A percentile compares a stretch with the other conserved stretches of the same genome.
These are phyloP conservation scores for Psidium guajava DNA, from an alignment of 345 rosid genomes.

Conservation along the genomic window DNA sequence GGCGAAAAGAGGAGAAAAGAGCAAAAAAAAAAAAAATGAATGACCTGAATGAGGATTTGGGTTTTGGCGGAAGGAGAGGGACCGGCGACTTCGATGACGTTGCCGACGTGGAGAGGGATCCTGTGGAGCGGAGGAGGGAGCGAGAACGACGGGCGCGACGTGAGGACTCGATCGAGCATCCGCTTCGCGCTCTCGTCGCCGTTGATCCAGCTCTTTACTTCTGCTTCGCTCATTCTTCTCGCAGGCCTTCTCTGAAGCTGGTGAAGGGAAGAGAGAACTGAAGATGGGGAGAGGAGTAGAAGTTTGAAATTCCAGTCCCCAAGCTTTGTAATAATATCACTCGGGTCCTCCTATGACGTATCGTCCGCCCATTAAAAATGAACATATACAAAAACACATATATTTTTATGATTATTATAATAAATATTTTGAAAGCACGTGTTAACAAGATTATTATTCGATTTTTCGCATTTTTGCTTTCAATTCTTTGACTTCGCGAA, in stretches of 20 bases:
- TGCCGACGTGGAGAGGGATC: constrained; percentile 54
- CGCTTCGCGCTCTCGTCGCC: constrained; percentile 48
- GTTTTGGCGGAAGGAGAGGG: constrained; percentile 71
- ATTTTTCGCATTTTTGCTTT: background rate
- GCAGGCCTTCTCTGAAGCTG: background rate
- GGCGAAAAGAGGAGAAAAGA: background rate
- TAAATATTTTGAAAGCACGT: no score
- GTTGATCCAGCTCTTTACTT: constrained; percentile 30
- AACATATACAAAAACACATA: background rate
- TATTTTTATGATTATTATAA: background rate
- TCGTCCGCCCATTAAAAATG: background rate
- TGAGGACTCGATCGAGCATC: constrained; percentile 41
- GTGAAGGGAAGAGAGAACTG: background rate
- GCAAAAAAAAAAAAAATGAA: background rate
- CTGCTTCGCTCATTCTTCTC: background rate
- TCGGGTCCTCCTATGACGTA: background rate
- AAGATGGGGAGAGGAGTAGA: background rate
- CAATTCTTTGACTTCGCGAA: background rate
- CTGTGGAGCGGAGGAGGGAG: constrained; percentile 57
- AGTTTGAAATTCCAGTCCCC: background rate
- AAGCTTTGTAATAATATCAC: background rate
- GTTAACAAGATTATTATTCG: background rate
- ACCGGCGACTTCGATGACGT: constrained; percentile 61
- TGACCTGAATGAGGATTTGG: constrained; percentile 47
- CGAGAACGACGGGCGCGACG: constrained; percentile 23